These are phyloP conservation scores for Ocimum tenuiflorum DNA, from an alignment of 257 asterid genomes.

Conservation along the genomic window DNA sequence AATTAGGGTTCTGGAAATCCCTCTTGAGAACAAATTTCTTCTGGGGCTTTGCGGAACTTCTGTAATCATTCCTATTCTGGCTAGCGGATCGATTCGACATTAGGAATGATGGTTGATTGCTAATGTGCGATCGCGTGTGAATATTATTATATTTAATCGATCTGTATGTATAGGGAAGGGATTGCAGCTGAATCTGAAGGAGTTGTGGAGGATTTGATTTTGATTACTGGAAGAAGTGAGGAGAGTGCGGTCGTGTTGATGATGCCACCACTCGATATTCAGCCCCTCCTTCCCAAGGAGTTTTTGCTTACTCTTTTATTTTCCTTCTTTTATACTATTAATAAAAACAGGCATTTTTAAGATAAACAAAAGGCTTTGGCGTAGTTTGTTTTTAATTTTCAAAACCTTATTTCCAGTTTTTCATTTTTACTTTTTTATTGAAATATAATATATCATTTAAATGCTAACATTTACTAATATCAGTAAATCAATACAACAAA, in stretches of 20 bases:
- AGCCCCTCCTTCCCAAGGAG: not conserved
- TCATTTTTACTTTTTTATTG: too few relatives aligned
- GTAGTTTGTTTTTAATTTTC: too few relatives aligned
- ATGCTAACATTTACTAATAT: too few relatives aligned
- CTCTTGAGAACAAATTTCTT: slow-evolving; percentile 43
- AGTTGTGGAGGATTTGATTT: not conserved
- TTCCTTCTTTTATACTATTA: too few relatives aligned
- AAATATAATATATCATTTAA: too few relatives aligned
- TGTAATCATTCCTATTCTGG: slow-evolving; percentile 34
- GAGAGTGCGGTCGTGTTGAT: too few relatives aligned
- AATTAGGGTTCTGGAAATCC: slow-evolving; percentile 35
- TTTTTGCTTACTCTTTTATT: not conserved
- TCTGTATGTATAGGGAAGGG: not conserved
- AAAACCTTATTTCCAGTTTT: too few relatives aligned
- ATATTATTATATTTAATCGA: not conserved
- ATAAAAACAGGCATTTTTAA: too few relatives aligned
- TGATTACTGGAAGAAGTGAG: not conserved
- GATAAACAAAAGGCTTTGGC: too few relatives aligned
- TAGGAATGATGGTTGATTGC: not conserved
- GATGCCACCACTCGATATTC: not conserved
- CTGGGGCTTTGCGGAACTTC: slow-evolving; percentile 36
- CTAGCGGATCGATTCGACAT: slow-evolving; percentile 53
- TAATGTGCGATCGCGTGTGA: not conserved
- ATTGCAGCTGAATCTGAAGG: not conserved
- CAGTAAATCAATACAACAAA: too few relatives aligned